phyloP scores from a whole-genome alignment of 306 rosid species.

The Sphenostylis stenocarpa region DNA sequence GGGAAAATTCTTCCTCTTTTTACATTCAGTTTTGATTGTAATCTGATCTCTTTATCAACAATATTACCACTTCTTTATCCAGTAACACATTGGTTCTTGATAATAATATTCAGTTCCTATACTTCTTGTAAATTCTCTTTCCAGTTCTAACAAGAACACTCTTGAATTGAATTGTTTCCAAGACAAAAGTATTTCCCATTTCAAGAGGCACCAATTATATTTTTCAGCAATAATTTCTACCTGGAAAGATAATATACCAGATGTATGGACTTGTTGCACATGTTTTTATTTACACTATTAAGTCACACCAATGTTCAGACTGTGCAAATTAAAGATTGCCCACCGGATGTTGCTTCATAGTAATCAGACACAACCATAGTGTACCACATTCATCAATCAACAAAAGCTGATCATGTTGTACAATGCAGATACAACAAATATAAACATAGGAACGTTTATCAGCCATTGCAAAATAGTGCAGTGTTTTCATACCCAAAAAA shows the following conservation, averaged over 20 bases:
- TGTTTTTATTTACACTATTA: background rate
- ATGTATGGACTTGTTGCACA: background rate
- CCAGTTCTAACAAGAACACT: too few relatives aligned
- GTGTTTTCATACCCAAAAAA: background rate
- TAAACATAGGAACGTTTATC: background rate
- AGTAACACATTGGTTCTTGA: too few relatives aligned
- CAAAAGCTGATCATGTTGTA: background rate
- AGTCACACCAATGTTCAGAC: background rate
- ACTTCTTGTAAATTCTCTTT: too few relatives aligned
- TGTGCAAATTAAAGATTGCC: background rate
- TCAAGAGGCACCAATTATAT: background rate
- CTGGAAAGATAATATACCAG: background rate
- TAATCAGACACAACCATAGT: background rate
- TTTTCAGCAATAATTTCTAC: background rate
- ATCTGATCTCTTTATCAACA: too few relatives aligned
- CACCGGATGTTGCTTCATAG: background rate
- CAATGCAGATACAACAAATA: background rate
- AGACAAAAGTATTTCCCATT: background rate
- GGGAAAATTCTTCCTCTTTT: too few relatives aligned
- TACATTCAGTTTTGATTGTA: too few relatives aligned
- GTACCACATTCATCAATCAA: slow-evolving; percentile 6
- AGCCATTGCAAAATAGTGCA: background rate
- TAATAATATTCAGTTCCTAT: too few relatives aligned
- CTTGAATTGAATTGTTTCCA: background rate
- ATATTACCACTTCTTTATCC: too few relatives aligned